phyloP scores from a whole-genome alignment of 83 land plant species.

The Picea engelmannii region DNA sequence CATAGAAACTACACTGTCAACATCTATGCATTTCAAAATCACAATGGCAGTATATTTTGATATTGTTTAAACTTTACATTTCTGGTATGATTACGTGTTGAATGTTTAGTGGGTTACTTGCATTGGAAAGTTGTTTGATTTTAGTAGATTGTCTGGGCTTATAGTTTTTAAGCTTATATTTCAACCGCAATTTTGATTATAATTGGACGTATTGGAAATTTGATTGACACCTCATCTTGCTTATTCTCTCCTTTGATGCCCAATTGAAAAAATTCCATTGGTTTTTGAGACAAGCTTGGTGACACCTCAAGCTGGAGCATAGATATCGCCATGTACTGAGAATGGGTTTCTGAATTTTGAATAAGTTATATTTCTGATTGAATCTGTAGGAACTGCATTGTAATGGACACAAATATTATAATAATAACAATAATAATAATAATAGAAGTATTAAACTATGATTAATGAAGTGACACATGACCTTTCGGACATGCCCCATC shows the following conservation, averaged over 20 bases:
- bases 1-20: neutral
- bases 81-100: neutral
- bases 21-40: neutral
- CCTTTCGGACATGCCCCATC: too few relatives aligned
- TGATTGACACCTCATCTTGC: neutral
- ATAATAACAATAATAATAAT: too few relatives aligned
- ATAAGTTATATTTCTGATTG: neutral
- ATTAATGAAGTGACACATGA: too few relatives aligned
- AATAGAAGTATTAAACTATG: too few relatives aligned
- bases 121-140: neutral
- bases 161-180: neutral
- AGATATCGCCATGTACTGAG: neutral
- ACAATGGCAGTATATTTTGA: neutral
- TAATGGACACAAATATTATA: too few relatives aligned
- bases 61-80: neutral
- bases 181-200: neutral
- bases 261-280: neutral
- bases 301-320: neutral
- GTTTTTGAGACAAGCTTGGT: neutral
- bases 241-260: neutral
- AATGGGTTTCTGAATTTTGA: neutral
- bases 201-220: neutral
- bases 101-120: neutral
- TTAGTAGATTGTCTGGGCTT: neutral
- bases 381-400: neutral